Evolutionary conservation across 768 basidiomycete species (phyloP), one percentile per base, ranked within the genome.

Genomic region (Serpula lacrymans): DNA sequence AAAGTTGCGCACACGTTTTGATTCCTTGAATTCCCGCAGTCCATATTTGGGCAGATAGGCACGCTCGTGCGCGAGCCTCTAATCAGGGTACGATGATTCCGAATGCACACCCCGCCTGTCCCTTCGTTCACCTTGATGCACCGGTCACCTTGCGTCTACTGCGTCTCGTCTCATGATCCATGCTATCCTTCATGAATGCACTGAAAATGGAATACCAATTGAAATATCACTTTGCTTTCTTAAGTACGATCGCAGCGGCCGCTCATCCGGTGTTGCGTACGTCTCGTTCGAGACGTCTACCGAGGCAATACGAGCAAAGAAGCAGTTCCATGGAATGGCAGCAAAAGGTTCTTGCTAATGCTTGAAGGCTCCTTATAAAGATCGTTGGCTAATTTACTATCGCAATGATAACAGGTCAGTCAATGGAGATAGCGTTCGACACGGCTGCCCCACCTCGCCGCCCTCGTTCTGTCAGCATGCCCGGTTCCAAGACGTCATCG

Each of bases 201-300:
- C 39, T 61, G 57, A 62, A 59, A 60, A 59, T 72, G 67, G 62
- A 72, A 65, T 73, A 76, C 74, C 77, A 75, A 79, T 62, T 80
- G 69, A 74, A 59, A 75, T 72, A 63, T 53, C 59, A 59, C 56
- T 57, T 64, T 61, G 56, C 57, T 61, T 67, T 63, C 67, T 69
- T 58, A 77, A 96, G 93, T 96, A 93, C 72, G 93, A 96, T 69
- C 84, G 87, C 60, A 94, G 92, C 53, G 93, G 93, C 51, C 87
- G 93, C 60, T 95, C 93, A 33, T 80, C 77, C 14, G 93, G 93
- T 45, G 74, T 80, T 51, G 93, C 86, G 43, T 76, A 80, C 51
- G 70, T 96, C 59, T 73, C 80, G 7, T 95, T 82, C 67, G 85
- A 89, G 64, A 88, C 82, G 2, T 52, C 75, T 13, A 72, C 75